Evolutionary conservation across 148 eudicot genomes (phyloP).

Genomic region (Vaccinium corymbosum): DNA sequence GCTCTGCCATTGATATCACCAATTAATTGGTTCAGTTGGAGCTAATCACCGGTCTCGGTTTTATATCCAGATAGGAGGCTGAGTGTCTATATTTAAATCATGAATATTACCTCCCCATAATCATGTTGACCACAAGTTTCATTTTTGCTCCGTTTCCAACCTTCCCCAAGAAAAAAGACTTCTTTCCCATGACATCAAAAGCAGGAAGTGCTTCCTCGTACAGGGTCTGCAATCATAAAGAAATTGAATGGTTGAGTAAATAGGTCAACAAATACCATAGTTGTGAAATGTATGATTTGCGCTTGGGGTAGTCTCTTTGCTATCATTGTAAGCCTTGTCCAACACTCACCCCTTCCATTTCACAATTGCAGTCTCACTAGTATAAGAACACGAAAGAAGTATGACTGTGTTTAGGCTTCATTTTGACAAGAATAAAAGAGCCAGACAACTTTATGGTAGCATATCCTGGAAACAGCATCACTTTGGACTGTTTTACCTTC

Average conservation of each 20-base stretch:
- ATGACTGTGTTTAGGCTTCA: not conserved
- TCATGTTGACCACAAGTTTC: constrained; percentile 99
- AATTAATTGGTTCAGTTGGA: not conserved
- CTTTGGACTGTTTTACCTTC: constrained; percentile 46
- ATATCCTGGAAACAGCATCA: not conserved
- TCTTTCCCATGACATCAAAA: constrained; percentile 92
- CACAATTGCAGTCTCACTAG: not conserved
- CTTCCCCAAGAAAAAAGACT: constrained; percentile 85
- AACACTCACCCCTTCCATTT: not conserved
- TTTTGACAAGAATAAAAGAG: not conserved
- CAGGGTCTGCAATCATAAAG: constrained; percentile 46
- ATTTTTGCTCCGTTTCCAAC: constrained; percentile 96
- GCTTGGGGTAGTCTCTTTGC: not conserved
- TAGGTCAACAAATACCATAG: not conserved
- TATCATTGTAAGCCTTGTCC: not conserved
- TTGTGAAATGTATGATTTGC: not conserved
- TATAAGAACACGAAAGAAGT: not conserved
- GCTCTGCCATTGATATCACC: not conserved
- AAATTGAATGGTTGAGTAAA: constrained; percentile 10
- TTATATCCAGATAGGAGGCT: not conserved
- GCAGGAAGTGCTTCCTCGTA: constrained; percentile 84
- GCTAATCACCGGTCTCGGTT: not conserved
- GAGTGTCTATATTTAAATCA: not conserved
- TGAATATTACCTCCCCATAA: constrained; percentile 83
- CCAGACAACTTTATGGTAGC: not conserved